Percentiles rank a stretch among this genome's conserved stretches.
phyloP scores from a whole-genome alignment of 768 basidiomycete genomes.

The Lentinus tigrinus region DNA sequence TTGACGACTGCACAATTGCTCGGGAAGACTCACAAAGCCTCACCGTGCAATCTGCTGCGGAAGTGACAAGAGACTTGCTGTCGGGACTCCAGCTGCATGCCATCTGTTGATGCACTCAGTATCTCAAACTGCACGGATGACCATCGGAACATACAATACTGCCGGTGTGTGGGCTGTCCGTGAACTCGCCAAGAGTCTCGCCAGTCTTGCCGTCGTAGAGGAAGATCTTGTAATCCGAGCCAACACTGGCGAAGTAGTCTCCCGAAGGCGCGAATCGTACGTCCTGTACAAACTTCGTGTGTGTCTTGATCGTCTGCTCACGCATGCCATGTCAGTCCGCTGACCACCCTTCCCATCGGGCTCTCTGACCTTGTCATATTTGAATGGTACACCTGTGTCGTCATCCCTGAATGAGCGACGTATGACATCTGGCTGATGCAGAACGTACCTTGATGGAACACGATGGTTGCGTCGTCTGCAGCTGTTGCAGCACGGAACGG shows the following conservation, averaged over 20 bases:
- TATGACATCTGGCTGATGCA: background rate
- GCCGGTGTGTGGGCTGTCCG: constrained; percentile 69
- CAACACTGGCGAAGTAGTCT: constrained; percentile 82
- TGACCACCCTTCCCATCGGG: too few relatives aligned
- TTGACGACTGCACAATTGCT: too few relatives aligned
- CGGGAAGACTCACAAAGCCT: constrained; percentile 69
- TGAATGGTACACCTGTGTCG: constrained; percentile 75
- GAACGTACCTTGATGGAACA: constrained; percentile 73
- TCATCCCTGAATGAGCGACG: background rate
- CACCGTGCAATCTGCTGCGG: constrained; percentile 84
- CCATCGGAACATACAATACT: constrained; percentile 56
- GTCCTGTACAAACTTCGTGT: constrained; percentile 92
- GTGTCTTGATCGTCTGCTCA: constrained; percentile 74
- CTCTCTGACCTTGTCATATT: constrained; percentile 70
- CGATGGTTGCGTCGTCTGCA: constrained; percentile 76
- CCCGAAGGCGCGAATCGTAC: constrained; percentile 82
- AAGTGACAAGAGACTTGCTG: constrained; percentile 72
- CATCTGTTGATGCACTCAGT: constrained; percentile 41
- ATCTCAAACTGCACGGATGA: background rate
- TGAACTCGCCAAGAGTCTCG: constrained; percentile 68
- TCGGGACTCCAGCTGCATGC: constrained; percentile 81
- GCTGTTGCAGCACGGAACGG: constrained; percentile 92
- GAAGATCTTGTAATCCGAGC: constrained; percentile 84
- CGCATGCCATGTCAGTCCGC: background rate
- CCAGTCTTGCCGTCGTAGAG: constrained; percentile 90